A percentile compares a stretch with the other conserved stretches of the same genome.
These are phyloP conservation scores for Capsicum baccatum DNA, from an alignment of 257 asterid species.

Conservation along the genomic window DNA sequence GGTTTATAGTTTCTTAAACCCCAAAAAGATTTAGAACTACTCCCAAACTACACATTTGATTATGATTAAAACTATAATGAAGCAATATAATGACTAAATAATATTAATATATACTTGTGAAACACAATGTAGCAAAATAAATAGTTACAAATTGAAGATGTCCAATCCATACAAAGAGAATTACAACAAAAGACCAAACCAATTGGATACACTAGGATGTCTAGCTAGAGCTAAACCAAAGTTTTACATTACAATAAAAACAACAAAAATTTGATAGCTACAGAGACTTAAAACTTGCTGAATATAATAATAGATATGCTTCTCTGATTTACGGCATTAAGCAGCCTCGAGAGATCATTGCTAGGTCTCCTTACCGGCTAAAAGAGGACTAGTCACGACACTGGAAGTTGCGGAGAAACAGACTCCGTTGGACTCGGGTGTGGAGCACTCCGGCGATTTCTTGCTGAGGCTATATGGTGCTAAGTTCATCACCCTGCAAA, in stretches of 20 bases:
- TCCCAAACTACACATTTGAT: background rate
- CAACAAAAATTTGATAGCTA: constrained; percentile 26
- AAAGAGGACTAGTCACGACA: constrained; percentile 27
- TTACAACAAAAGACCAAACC: background rate
- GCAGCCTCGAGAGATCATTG: constrained; percentile 21
- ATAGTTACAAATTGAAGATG: constrained; percentile 20
- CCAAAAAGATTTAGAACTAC: background rate
- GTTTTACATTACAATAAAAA: constrained; percentile 6
- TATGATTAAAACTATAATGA: background rate
- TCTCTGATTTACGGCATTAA: background rate
- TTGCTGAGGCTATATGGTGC: constrained; percentile 59
- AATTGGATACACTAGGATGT: constrained; percentile 23
- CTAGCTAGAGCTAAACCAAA: constrained; percentile 26
- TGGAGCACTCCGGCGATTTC: constrained; percentile 41
- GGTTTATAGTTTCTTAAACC: background rate
- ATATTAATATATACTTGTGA: background rate
- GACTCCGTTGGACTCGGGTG: constrained; percentile 43
- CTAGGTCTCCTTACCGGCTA: constrained; percentile 40
- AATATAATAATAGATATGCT: constrained; percentile 28
- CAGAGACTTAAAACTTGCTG: constrained; percentile 26
- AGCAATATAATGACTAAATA: background rate
- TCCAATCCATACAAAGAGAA: background rate
- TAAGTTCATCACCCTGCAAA: constrained; percentile 63
- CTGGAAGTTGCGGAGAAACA: constrained; percentile 54
- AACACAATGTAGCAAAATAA: background rate